A percentile compares a stretch with the other conserved stretches of the same genome.
phyloP scores from a whole-genome alignment of 192 early-diverging fungal genomes.

The Gaertneriomyces semiglobifer region DNA sequence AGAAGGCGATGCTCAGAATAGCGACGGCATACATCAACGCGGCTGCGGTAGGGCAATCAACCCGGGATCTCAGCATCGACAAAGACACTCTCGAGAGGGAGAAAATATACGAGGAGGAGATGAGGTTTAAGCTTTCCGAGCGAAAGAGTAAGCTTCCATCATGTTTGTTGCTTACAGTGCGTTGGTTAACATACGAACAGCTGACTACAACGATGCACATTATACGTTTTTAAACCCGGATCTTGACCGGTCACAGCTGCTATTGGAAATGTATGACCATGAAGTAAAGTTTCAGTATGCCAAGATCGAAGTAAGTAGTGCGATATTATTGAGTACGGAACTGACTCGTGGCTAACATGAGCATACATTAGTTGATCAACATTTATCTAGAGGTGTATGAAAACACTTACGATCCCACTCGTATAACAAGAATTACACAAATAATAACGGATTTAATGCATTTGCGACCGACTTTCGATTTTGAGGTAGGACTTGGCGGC shows the following conservation, averaged over 20 bases:
- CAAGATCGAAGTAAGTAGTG: slow-evolving; percentile 45
- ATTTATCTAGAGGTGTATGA: slow-evolving; percentile 51
- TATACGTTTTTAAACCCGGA: slow-evolving; percentile 47
- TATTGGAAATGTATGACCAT: slow-evolving; percentile 49
- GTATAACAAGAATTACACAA: slow-evolving; percentile 38
- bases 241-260: slow-evolving; percentile 45
- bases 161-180: slow-evolving; percentile 1
- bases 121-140: slow-evolving; percentile 37
- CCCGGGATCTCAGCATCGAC: background rate
- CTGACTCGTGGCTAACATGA: background rate
- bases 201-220: slow-evolving; percentile 36
- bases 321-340: background rate
- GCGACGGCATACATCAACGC: slow-evolving; percentile 51
- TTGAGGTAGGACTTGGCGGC: slow-evolving; percentile 29
- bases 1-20: slow-evolving; percentile 43
- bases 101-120: slow-evolving; percentile 38
- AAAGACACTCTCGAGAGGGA: slow-evolving; percentile 2
- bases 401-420: slow-evolving; percentile 27
- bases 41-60: background rate
- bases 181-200: slow-evolving; percentile 20
- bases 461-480: slow-evolving; percentile 37
- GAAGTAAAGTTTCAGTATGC: slow-evolving; percentile 53
- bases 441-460: slow-evolving; percentile 42
- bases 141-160: slow-evolving; percentile 28
- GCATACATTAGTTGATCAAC: slow-evolving; percentile 36